Base-by-base conservation (phyloP, 2,329 filamentous ascomycete species). In the Coleophoma cylindrospora region DNA sequence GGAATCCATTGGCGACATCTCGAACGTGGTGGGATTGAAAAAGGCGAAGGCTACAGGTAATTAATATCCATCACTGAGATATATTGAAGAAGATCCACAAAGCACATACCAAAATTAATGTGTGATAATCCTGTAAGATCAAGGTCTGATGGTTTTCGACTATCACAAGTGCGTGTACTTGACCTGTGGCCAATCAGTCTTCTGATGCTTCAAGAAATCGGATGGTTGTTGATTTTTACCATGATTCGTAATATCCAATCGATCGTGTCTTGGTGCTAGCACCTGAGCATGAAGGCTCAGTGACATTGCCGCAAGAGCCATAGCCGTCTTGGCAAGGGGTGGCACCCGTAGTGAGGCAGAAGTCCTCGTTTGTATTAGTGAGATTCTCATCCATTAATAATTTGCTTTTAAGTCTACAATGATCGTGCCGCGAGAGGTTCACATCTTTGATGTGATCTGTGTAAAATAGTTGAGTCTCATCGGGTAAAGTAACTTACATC, bases 41-140 rank as follows among this genome's bases (percentile, higher is more conserved):
- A 65, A 66, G 1, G 66, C 68, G 49, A 75, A 76, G 0, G 72
- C 68, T 43, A 63, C 67, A 52, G 68, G 47, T 69, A 48, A 33
- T 43, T 32, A 17, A 49, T 49, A 15, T 55, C 19, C 11, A 56
- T 50, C 11, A 43, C 19, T 19, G 19, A 19, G 19, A 3, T 19
- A 19, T 19, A 19, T 19, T 2, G 19, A 19, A 3, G 19, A 19
- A 19, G 19, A 19, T 19, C 3, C 19, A 19, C 19, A 22, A 15
- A 22, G 11, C 1, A 5, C 21, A 22, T 43, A 43, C 40, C 40
- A 14, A 43, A 43, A 43, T 43, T 43, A 22, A 43, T 66, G 58
- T 0, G 54, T 62, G 13, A 64, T 63, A 21, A 56, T 27, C 51
- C 61, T 22, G 55, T 47, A 9, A 57, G 56, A 40, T 62, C 57